Conservation (phyloP, 139 green algal species). For the Micractinium sp. region DNA sequence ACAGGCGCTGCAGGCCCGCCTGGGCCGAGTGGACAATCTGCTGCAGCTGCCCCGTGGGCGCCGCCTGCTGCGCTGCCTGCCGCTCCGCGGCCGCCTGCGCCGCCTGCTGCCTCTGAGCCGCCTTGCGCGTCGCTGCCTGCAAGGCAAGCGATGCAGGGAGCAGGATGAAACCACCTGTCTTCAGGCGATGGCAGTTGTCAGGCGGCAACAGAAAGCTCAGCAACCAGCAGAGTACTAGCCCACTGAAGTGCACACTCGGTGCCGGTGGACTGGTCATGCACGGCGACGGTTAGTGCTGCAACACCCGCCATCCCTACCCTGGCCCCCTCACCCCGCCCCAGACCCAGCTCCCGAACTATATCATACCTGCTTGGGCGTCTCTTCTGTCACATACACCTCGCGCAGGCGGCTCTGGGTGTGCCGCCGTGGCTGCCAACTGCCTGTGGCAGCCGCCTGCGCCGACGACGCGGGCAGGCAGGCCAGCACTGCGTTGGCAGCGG, state of each 20-base stretch:
- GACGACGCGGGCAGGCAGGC: background rate
- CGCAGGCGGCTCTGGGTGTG: background rate
- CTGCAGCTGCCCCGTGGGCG: background rate
- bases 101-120: background rate
- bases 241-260: background rate
- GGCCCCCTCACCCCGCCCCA: background rate
- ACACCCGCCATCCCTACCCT: background rate
- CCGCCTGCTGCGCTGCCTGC: background rate
- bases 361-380: constrained; percentile 15
- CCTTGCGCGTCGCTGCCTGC: constrained; percentile 5
- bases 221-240: background rate
- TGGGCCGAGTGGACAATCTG: background rate
- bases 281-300: background rate
- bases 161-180: no score
- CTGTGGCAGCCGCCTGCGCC: background rate
- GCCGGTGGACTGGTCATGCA: background rate
- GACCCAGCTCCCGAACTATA: background rate
- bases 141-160: no score
- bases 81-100: background rate
- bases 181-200: no score
- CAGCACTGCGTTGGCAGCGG: background rate
- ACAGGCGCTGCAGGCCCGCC: background rate
- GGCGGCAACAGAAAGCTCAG: no score
- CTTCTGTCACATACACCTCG: background rate
- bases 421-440: constrained; percentile 19